Conservation (phyloP, 148 eudicot species). For the Nepenthes gracilis region DNA sequence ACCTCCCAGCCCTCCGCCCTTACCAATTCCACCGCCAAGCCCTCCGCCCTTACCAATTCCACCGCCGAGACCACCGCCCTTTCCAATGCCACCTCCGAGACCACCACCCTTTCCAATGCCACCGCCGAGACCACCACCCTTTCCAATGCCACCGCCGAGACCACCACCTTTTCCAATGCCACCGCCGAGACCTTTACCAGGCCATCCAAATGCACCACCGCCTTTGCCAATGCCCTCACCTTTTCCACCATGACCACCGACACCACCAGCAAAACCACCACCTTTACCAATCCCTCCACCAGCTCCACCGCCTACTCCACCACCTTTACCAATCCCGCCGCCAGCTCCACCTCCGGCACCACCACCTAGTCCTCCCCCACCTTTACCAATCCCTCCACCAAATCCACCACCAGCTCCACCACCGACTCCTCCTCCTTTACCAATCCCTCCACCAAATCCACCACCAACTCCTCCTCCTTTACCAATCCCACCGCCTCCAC, state of each 20-base stretch:
- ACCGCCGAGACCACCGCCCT: constrained; percentile 18
- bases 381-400: constrained; percentile 3
- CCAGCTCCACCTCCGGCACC: constrained; percentile 1
- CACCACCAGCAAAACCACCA: constrained; percentile 9
- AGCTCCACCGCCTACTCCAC: constrained; percentile 9
- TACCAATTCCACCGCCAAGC: constrained; percentile 13
- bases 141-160: constrained; percentile 13
- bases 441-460: constrained; percentile 1
- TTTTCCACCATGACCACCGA: constrained; percentile 9
- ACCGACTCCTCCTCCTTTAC: not conserved
- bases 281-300: constrained; percentile 12
- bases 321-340: constrained; percentile 9
- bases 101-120: constrained; percentile 22
- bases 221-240: no score
- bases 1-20: constrained; percentile 13
- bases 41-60: constrained; percentile 19
- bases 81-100: constrained; percentile 15
- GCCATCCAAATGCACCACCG: constrained; percentile 1
- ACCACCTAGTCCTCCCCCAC: not conserved
- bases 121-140: constrained; percentile 6
- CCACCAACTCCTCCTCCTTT: constrained; percentile 3
- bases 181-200: constrained; percentile 1
- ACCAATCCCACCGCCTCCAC: constrained; percentile 1
- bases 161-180: constrained; percentile 15
- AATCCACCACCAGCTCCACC: constrained; percentile 7